These are phyloP conservation scores for Urostyla sp. DNA, from an alignment of 73 alveolate species.

Conservation along the genomic window DNA sequence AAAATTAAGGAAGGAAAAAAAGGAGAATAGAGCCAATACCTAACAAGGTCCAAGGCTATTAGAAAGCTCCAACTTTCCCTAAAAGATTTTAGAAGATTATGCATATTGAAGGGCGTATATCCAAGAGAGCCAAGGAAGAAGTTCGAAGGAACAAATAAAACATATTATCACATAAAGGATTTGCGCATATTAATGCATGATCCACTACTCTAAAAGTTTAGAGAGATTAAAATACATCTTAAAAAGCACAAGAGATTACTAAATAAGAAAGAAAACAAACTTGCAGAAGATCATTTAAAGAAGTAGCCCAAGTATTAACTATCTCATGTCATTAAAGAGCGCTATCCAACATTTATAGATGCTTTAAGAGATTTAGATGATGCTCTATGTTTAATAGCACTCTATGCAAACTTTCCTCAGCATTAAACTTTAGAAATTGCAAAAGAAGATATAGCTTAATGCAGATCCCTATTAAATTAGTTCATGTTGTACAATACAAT, in stretches of 20 bases:
- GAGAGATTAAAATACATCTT: conserved; percentile 81
- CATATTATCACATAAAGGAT: conserved; percentile 97
- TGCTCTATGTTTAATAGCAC: conserved; percentile 95
- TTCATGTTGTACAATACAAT: conserved; percentile 83
- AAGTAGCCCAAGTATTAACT: conserved; percentile 93
- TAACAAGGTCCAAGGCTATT: conserved; percentile 94
- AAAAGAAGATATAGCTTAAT: conserved; percentile 71
- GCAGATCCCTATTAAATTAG: conserved; percentile 79
- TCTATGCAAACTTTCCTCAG: conserved; percentile 96
- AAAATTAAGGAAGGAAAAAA: conserved; percentile 78
- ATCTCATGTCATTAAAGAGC: conserved; percentile 96
- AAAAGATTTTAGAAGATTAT: conserved; percentile 92
- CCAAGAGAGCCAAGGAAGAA: conserved; percentile 99
- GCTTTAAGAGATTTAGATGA: conserved; percentile 99
- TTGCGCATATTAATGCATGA: conserved; percentile 92
- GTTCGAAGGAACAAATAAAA: conserved; percentile 96
- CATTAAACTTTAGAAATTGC: conserved; percentile 84
- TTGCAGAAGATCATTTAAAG: conserved; percentile 74
- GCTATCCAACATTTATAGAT: conserved; percentile 99
- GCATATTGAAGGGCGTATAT: conserved; percentile 98
- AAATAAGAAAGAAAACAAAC: conserved; percentile 69
- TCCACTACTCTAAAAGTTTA: conserved; percentile 79
- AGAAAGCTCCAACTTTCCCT: conserved; percentile 82
- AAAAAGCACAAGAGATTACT: conserved; percentile 72
- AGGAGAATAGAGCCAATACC: conserved; percentile 84